Evolutionary conservation across 352 stramenopile genomes (phyloP), one percentile per base, ranked within the genome.

Genomic region (Phytopythium cucurbitacearum): DNA sequence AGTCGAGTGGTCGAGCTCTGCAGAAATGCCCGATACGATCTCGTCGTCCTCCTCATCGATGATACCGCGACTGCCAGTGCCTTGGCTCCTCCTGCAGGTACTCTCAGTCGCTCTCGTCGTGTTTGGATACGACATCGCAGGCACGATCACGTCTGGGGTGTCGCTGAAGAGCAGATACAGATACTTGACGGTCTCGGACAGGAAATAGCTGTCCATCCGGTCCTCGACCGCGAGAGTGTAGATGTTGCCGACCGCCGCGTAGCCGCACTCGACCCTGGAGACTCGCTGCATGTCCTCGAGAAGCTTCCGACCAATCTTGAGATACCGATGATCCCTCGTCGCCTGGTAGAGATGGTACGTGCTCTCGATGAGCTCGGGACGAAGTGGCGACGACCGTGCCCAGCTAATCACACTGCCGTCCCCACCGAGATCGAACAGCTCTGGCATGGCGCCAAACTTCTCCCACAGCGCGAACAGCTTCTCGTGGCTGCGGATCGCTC

Each of bases 131-230:
- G 43, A 8, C 21, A 70, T 62, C 4, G 66, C 52, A 53, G 85
- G 81, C 21, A 90, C 77, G 59, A 91, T 85, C 43, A 89, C 68
- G 50, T 86, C 65, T 7, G 75, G 71, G 36, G 91, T 77, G 34
- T 98, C 91, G 49, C 98, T 97, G 73, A 99, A 99, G 28, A 98
- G 91, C 34, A 99, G 62, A 72, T 98, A 99, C 12, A 99, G 62
- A 64, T 99, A 99, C 71, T 99, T 99, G 35, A 97, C 79, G 4
- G 97, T 99, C 77, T 99, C 97, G 3, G 87, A 97, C 2, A 99
- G 74, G 60, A 99, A 99, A 56, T 98, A 99, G 51, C 89, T 98
- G 58, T 98, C 95, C 97, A 99, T 99, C 60, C 97, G 91, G 58
- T 99, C 89, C 34, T 97, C 78, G 7, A 99, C 81, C 2, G 82